Base-by-base conservation (phyloP, 441 rosid genomes). In the Capsella rubella region DNA sequence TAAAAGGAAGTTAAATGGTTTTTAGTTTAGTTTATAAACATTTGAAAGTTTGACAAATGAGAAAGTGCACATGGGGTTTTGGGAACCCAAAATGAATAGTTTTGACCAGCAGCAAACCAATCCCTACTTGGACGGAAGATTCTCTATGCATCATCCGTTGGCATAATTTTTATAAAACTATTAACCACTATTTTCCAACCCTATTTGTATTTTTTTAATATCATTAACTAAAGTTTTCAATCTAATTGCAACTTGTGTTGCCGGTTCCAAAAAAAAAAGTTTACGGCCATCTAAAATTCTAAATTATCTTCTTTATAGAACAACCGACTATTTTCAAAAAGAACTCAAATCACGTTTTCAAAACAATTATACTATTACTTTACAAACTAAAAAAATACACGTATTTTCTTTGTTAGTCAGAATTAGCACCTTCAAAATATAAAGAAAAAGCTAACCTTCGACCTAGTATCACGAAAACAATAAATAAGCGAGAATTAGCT, bases 41-140 rank as follows among this genome's bases (percentile, higher is more conserved):
- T 25, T 10, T 32, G 16, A 1, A 75, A 46, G 73, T 68, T 75
- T 69, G 79, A 75, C 70, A 69, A 69, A 62, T 46, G 64, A 43
- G 45, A 54, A 68, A 75, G 58, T 75, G 79, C 79, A 75, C 79
- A 75, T 75, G 79, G 79, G 62, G 16, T 68, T 75, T 68, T 15
- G 69, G 65, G 69, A 54, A 68, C 13, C 15, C 32, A 34, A 69
- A 53, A 61, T 53, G 69, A 21, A 21, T 1, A 45, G 37, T 62
- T 25, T 69, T 60, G 64, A 75, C 43, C 51, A 53, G 50, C 56
- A 43, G 42, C 56, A 68, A 68, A 68, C 58, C 58, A 68, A 68
- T 68, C 74, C 74, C 74, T 61, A 60, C 57, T 68, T 68, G 74
- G 74, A 69, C 64, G 74, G 79, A 54, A 75, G 79, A 75, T 75